Percentiles rank a stretch among this genome's conserved stretches.
phyloP scores from a whole-genome alignment of 1,284 basidiomycete genomes.

The Pseudozyma sp. region DNA sequence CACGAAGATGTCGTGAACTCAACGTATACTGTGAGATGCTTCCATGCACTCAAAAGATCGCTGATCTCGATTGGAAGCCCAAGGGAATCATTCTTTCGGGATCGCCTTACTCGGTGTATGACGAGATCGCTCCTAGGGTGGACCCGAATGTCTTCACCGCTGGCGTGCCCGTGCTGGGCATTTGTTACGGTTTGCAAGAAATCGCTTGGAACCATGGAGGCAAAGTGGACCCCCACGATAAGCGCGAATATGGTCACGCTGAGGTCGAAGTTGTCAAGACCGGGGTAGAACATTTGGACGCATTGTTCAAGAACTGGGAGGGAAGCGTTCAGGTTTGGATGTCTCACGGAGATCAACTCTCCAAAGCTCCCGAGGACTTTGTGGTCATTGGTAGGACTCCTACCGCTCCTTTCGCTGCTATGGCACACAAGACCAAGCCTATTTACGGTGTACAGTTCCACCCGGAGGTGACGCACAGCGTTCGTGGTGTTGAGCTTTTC shows the following conservation, averaged over 20 bases:
- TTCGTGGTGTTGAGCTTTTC: slow-evolving; percentile 90
- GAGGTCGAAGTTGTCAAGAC: slow-evolving; percentile 81
- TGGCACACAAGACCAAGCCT: slow-evolving; percentile 89
- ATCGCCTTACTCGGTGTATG: slow-evolving; percentile 98
- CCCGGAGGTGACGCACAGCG: slow-evolving; percentile 96
- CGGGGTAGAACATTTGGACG: slow-evolving; percentile 74
- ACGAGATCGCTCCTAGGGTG: slow-evolving; percentile 89
- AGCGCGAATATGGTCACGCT: slow-evolving; percentile 95
- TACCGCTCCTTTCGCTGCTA: slow-evolving; percentile 91
- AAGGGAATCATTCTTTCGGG: slow-evolving; percentile 98
- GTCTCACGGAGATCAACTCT: slow-evolving; percentile 97
- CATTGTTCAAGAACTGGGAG: slow-evolving; percentile 85
- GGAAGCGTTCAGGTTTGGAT: slow-evolving; percentile 93
- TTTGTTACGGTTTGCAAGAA: slow-evolving; percentile 99
- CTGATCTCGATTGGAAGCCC: slow-evolving; percentile 90
- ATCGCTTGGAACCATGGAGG: slow-evolving; percentile 91
- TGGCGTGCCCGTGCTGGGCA: slow-evolving; percentile 92
- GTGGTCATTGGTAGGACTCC: slow-evolving; percentile 87
- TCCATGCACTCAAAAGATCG: slow-evolving; percentile 93
- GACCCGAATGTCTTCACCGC: slow-evolving; percentile 94
- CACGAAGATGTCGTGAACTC: slow-evolving; percentile 95
- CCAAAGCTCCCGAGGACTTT: slow-evolving; percentile 83
- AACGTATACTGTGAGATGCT: slow-evolving; percentile 98
- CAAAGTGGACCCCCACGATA: slow-evolving; percentile 86
- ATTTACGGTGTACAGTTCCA: slow-evolving; percentile 99